Conservation (phyloP, 176 grass and related monocot species). For the Puccinellia tenuiflora region DNA sequence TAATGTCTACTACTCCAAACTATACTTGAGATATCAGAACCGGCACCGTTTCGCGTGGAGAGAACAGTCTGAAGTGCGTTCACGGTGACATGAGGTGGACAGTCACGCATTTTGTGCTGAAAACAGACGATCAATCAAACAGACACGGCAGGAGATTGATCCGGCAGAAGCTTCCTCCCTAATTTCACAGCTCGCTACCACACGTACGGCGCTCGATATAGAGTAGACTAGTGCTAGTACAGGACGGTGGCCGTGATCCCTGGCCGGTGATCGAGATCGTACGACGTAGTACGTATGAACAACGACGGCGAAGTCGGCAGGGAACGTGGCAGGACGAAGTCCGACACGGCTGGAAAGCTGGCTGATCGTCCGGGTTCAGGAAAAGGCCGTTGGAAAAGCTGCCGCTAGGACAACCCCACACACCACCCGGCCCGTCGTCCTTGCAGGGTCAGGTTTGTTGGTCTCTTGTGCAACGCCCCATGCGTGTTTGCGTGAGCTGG, state of each 20-base stretch:
- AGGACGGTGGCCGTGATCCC: too few relatives aligned
- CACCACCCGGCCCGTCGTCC: neutral
- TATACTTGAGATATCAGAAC: neutral
- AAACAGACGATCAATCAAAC: neutral
- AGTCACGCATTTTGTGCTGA: neutral
- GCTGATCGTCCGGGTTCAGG: neutral
- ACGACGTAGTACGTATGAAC: too few relatives aligned
- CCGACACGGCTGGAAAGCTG: neutral
- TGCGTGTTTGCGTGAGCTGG: too few relatives aligned
- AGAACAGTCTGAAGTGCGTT: neutral
- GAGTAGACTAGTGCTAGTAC: neutral
- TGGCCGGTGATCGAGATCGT: too few relatives aligned
- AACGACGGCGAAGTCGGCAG: too few relatives aligned
- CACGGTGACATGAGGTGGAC: neutral
- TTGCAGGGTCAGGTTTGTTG: neutral
- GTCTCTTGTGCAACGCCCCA: neutral
- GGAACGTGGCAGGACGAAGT: neutral
- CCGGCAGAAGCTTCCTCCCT: too few relatives aligned
- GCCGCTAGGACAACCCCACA: neutral
- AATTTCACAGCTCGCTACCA: too few relatives aligned
- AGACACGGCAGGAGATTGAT: neutral
- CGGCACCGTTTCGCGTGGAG: neutral
- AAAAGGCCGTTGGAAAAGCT: neutral
- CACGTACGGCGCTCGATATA: too few relatives aligned
- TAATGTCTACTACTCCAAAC: neutral